Conservation (phyloP, 2,329 filamentous ascomycete species). For the Penicillium freii region DNA sequence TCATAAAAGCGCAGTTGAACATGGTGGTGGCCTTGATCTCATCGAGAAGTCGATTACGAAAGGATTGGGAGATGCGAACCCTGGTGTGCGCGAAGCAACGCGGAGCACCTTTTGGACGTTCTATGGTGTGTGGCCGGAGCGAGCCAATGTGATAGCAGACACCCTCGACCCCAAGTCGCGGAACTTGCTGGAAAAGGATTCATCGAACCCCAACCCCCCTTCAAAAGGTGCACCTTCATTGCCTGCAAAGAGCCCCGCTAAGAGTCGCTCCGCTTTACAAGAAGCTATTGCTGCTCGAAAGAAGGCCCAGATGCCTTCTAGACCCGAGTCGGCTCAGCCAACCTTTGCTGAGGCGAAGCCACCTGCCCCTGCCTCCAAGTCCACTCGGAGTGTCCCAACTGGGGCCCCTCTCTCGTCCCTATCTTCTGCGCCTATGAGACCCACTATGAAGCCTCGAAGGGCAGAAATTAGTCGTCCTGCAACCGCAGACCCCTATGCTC, state of each 20-base stretch:
- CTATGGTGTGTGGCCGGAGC: constrained; percentile 70
- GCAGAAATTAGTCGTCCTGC: constrained; percentile 39
- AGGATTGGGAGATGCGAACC: constrained; percentile 84
- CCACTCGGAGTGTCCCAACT: constrained; percentile 38
- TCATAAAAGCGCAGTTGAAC: constrained; percentile 80
- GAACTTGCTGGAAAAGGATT: constrained; percentile 76
- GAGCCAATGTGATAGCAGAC: constrained; percentile 74
- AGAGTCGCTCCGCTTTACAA: constrained; percentile 60
- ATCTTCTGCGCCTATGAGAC: constrained; percentile 60
- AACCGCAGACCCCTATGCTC: constrained; percentile 36
- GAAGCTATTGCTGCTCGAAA: constrained; percentile 84
- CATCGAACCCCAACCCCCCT: constrained; percentile 62
- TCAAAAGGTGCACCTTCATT: constrained; percentile 17
- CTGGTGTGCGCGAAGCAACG: constrained; percentile 82
- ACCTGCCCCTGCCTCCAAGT: constrained; percentile 33
- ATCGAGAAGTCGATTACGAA: constrained; percentile 88
- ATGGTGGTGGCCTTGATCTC: constrained; percentile 75
- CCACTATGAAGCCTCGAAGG: constrained; percentile 37
- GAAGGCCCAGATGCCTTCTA: constrained; percentile 54
- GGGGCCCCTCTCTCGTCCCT: constrained; percentile 43
- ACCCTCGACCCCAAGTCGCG: constrained; percentile 75
- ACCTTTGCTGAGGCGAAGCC: constrained; percentile 47
- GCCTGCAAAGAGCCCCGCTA: constrained; percentile 19
- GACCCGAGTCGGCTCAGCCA: constrained; percentile 59
- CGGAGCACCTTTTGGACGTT: constrained; percentile 85